Base-by-base conservation (phyloP, 805 yeast genomes). In the Saccharomycopsis sp. region DNA sequence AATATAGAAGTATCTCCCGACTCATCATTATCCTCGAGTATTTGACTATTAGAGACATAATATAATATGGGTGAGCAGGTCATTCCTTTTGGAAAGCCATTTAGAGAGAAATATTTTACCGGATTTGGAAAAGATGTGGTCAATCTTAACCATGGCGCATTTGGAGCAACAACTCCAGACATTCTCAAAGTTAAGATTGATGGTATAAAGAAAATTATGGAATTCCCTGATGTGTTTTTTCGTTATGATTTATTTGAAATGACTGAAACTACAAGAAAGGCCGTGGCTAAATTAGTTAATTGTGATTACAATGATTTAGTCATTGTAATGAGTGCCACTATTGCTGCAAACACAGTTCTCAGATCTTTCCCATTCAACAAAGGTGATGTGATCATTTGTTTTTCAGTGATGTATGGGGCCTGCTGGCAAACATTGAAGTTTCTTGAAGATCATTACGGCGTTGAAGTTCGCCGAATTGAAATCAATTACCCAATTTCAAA, bases 91-190 rank as follows among this genome's bases (percentile, higher is more conserved):
- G 85, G 85, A 4, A 68, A 65, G 45, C 54, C 59, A 8, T 70
- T 78, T 55, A 68, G 71, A 45, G 56, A 65, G n/a, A 59, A 68
- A 45, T 64, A 74, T 55, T 81, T 76, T 56, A 54, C 64, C 1
- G 53, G 58, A n/a, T 62, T 77, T 9, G 71, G 62, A 24, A 54
- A 63, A 1, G 65, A 59, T 2, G 65, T 66, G 5, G 57, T 58
- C 3, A 11, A 75, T 13, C 69, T 79, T 36, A 81, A 81, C 58
- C 80, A 80, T 56, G 87, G 87, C 5, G 72, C 84, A 1, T 81
- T 60, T 54, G 88, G 87, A 1, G 61, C 71, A 1, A 64, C 72
- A 3, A 84, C 87, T 0, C 61, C 56, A 6, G 61, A 67, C 3
- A 75, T 80, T 1, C 51, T 65, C 19, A 69, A 70, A 1, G 62